phyloP scores from a whole-genome alignment of 1,139 yeast genomes.

The Pichia sp. region DNA sequence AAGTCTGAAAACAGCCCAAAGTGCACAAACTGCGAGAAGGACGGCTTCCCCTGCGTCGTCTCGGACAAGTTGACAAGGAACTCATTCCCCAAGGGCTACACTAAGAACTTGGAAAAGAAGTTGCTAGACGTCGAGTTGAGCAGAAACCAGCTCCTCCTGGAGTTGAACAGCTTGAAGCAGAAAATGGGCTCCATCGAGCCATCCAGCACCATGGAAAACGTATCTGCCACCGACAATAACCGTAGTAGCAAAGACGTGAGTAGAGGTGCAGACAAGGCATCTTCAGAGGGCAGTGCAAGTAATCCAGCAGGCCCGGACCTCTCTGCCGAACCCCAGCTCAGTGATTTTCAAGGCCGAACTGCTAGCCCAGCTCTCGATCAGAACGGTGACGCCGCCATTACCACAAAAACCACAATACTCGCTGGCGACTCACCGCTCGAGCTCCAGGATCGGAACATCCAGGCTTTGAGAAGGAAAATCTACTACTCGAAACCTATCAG shows the following conservation, averaged over 20 bases:
- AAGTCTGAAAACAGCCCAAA: conserved; percentile 43
- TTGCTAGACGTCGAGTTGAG: conserved; percentile 58
- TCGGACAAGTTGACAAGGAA: conserved; percentile 69
- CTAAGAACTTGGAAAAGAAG: conserved; percentile 65
- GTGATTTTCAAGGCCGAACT: too few relatives aligned
- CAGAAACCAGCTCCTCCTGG: conserved; percentile 37
- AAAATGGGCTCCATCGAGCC: conserved; percentile 8
- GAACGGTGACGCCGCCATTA: too few relatives aligned
- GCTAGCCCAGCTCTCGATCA: too few relatives aligned
- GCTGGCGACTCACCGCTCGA: not conserved
- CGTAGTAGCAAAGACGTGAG: not conserved
- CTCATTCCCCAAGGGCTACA: conserved; percentile 72
- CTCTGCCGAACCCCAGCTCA: too few relatives aligned
- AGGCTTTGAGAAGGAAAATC: not conserved
- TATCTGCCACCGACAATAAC: not conserved
- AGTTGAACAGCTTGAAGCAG: conserved; percentile 24
- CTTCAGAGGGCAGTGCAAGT: too few relatives aligned
- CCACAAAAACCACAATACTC: not conserved
- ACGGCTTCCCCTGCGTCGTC: conserved; percentile 64
- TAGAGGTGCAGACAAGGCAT: too few relatives aligned
- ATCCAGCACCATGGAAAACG: not conserved
- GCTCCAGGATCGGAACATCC: not conserved
- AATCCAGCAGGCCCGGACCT: too few relatives aligned
- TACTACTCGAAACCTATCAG: conserved; percentile 9
- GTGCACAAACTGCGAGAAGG: conserved; percentile 61